phyloP scores from a whole-genome alignment of 2,329 filamentous ascomycete species.

The Verticillium longisporum region DNA sequence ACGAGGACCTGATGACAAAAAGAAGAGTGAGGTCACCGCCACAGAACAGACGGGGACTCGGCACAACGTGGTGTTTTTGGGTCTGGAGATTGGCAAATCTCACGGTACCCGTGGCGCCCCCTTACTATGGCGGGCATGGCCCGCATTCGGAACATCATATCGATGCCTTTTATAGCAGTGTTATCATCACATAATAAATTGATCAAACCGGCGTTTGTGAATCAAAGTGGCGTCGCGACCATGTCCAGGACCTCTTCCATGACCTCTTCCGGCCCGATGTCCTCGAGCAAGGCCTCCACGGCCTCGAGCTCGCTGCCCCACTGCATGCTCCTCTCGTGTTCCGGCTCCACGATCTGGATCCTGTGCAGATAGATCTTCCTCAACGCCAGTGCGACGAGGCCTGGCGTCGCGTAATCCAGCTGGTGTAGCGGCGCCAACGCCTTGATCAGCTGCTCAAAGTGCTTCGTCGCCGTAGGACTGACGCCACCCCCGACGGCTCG shows the following conservation, averaged over 20 bases:
- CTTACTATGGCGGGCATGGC: background rate
- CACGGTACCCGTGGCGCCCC: background rate
- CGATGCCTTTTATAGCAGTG: background rate
- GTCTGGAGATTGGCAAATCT: background rate
- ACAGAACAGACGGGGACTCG: background rate
- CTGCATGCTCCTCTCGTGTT: conserved; percentile 79
- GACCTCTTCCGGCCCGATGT: conserved; percentile 53
- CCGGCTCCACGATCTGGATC: conserved; percentile 60
- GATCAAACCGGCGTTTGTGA: background rate
- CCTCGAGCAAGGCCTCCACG: conserved; percentile 60
- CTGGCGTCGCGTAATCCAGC: conserved; percentile 74
- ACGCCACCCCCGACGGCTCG: conserved; percentile 76
- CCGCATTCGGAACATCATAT: background rate
- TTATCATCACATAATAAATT: background rate
- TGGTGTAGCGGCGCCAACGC: conserved; percentile 77
- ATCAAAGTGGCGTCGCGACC: conserved; percentile 46
- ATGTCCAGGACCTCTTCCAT: conserved; percentile 56
- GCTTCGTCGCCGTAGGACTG: conserved; percentile 69
- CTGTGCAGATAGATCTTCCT: conserved; percentile 86
- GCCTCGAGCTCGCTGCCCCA: conserved; percentile 79
- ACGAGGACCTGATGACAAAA: background rate
- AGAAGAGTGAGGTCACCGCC: background rate
- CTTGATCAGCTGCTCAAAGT: conserved; percentile 64
- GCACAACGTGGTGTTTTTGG: background rate
- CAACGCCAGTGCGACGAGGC: conserved; percentile 73